Base-by-base conservation (phyloP, 2,329 filamentous ascomycete genomes). In the Nigrospora oryzae region DNA sequence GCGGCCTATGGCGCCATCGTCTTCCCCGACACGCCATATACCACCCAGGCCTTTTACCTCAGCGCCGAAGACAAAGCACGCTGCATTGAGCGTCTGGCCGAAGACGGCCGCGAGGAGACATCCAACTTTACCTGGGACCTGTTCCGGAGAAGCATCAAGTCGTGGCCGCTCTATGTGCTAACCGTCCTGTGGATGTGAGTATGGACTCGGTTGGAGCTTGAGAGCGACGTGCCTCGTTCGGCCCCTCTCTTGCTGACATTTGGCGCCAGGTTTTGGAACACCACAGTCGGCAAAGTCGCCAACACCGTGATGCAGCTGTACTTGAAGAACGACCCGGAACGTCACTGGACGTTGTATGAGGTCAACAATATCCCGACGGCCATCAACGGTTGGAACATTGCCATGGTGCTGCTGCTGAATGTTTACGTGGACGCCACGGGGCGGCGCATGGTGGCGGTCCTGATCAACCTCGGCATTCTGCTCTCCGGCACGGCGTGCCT, bases 1-100 rank as follows among this genome's bases (percentile, higher is more conserved):
- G 74, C 74, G 2, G 40, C 75, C 5, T 74, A 73, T 36, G 74
- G 75, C 5, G 70, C 70, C 46, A 34, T 74, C 38, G 61, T 63
- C 52, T 75, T 77, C 48, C 73, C 73, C 0, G 72, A 75, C 23
- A 63, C 72, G 1, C 73, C 74, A 0, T 64, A 66, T 14, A 59
- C 50, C 12, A 62, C 57, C 1, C 56, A 53, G 11, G 69, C 68
- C 0, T 64, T 64, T 37, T 69, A 65, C 41, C 52, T 63, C 6
- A 60, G 50, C 0, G 51, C 60, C 12, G 48, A 55, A 0, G 61
- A 69, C 37, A 60, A 64, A 43, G 62, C 66, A 3, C 62, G 68
- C 46, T 74, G 71, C 50, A 48, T 72, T 5, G 52, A 56, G 30
- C 53, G 63, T 2, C 48, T 66, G 4, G 42, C 38, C 6, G 56